A percentile compares a stretch with the other conserved stretches of the same genome.
Evolutionary conservation across 2,329 filamentous ascomycete genomes (phyloP).

Genomic region (Tolypocladium nubicola): DNA sequence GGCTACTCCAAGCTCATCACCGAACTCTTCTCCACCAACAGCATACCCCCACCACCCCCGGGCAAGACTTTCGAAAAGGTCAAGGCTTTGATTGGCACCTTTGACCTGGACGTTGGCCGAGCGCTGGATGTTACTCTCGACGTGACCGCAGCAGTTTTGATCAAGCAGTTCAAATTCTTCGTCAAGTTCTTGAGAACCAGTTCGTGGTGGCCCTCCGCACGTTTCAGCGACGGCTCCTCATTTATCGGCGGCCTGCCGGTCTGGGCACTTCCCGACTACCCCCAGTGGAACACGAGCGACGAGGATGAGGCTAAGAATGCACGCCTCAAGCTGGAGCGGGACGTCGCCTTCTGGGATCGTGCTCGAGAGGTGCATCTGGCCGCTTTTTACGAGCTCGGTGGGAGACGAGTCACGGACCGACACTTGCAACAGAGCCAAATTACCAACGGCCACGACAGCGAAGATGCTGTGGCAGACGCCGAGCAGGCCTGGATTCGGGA

Average conservation of each 20-base stretch:
- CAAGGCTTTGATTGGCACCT: constrained; percentile 91
- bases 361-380: constrained; percentile 67
- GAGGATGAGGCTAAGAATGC: constrained; percentile 54
- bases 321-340: constrained; percentile 51
- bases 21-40: constrained; percentile 85
- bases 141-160: constrained; percentile 84
- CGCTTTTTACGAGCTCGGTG: constrained; percentile 84
- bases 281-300: constrained; percentile 52
- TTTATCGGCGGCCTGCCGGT: constrained; percentile 59
- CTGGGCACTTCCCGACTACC: constrained; percentile 71
- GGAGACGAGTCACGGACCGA: constrained; percentile 51
- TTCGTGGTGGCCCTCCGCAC: constrained; percentile 87
- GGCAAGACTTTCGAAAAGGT: constrained; percentile 83
- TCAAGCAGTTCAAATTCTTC: constrained; percentile 90
- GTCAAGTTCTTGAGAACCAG: constrained; percentile 84
- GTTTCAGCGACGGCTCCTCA: constrained; percentile 26
- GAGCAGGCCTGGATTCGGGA: constrained; percentile 66
- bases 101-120: constrained; percentile 90
- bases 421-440: constrained; percentile 37
- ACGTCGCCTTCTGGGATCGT: constrained; percentile 69
- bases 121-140: constrained; percentile 92
- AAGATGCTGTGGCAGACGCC: constrained; percentile 40
- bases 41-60: constrained; percentile 59
- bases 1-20: constrained; percentile 95
- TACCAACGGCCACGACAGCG: constrained; percentile 22